Conservation (phyloP, 2,329 filamentous ascomycete genomes). For the Pyricularia sp. region DNA sequence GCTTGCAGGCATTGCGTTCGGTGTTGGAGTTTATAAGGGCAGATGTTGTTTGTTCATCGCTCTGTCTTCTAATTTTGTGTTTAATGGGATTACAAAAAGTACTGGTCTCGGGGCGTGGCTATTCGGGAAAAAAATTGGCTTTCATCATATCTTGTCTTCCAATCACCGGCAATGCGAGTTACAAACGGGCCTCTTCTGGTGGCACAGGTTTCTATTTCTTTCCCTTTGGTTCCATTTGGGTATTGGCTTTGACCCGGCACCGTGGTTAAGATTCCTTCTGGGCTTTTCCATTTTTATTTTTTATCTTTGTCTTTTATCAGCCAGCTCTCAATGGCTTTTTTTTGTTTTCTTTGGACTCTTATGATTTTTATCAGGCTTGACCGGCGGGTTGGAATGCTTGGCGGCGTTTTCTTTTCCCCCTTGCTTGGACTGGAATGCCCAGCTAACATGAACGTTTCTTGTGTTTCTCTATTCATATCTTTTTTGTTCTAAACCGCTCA, state of each 20-base stretch:
- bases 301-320: background rate
- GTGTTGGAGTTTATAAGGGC: constrained; percentile 2
- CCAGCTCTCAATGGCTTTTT: background rate
- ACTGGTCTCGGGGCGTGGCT: background rate
- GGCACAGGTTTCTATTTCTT: background rate
- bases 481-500: background rate
- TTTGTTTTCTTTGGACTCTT: background rate
- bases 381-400: background rate
- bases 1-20: constrained; percentile 5
- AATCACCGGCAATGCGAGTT: background rate
- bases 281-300: background rate
- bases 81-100: background rate
- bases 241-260: background rate
- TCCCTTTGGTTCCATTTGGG: background rate
- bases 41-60: background rate
- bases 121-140: background rate
- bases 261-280: background rate
- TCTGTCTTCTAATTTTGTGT: background rate
- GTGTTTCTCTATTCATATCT: background rate
- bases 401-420: background rate
- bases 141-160: background rate
- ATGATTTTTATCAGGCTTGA: background rate
- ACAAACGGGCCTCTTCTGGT: background rate
- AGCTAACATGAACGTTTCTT: background rate
- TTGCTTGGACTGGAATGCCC: too few relatives aligned